phyloP scores from a whole-genome alignment of 176 grass and related monocot species.

The Pharus latifolius region DNA sequence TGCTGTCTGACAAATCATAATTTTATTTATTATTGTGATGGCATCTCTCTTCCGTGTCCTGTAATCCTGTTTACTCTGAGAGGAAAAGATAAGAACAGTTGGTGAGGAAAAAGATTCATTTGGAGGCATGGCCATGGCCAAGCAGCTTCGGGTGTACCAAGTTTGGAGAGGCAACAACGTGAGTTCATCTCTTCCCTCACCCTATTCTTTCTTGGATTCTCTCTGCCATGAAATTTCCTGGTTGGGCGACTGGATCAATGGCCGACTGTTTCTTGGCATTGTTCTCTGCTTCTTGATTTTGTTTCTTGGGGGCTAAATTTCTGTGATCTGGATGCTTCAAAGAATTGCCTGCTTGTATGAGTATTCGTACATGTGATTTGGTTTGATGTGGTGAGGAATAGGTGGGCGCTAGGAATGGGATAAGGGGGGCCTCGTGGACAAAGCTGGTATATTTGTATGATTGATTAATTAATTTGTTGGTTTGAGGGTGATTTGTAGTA shows the following conservation, averaged over 20 bases:
- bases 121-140: conserved; percentile 59
- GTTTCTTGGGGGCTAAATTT: not conserved
- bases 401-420: not conserved
- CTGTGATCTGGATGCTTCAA: not conserved
- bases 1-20: too few relatives aligned
- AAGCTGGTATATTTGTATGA: not conserved
- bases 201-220: not conserved
- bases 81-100: too few relatives aligned
- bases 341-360: too few relatives aligned
- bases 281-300: not conserved
- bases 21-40: too few relatives aligned
- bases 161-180: conserved; percentile 80
- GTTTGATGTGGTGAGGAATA: not conserved
- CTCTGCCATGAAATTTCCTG: not conserved
- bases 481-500: not conserved
- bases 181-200: conserved; percentile 7
- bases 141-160: conserved; percentile 66
- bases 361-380: not conserved
- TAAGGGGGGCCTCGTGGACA: not conserved
- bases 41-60: too few relatives aligned
- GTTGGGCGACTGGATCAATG: not conserved
- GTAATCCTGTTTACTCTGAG: too few relatives aligned
- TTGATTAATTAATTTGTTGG: not conserved
- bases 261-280: not conserved
- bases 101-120: too few relatives aligned